Percentiles rank a stretch among this genome's conserved stretches.
phyloP scores from a whole-genome alignment of 1,284 basidiomycete genomes.

The Naganishia sp. region DNA sequence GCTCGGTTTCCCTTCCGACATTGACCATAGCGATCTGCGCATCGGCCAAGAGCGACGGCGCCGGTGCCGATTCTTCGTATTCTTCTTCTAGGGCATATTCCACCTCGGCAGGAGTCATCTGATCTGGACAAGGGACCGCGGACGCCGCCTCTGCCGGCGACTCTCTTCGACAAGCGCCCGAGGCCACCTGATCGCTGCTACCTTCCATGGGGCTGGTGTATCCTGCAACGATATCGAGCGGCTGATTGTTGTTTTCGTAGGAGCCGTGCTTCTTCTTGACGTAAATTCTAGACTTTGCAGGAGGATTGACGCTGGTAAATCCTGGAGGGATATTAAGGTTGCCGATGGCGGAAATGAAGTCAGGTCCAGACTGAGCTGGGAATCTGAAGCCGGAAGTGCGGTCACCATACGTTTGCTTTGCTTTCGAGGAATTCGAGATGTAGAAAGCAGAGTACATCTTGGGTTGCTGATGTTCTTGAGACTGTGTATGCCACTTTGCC shows the following conservation, averaged over 20 bases:
- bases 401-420: background rate
- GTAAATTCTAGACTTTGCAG: background rate
- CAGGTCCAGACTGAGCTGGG: background rate
- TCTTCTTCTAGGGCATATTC: background rate
- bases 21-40: background rate
- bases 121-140: background rate
- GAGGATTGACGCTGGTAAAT: constrained; percentile 19
- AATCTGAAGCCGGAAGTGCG: background rate
- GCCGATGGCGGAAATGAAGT: background rate
- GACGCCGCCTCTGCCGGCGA: background rate
- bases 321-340: constrained; percentile 1
- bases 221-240: too few species aligned
- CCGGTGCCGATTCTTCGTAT: too few species aligned
- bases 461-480: too few species aligned
- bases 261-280: background rate
- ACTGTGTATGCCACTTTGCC: too few species aligned
- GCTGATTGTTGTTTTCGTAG: background rate
- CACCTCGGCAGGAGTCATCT: background rate
- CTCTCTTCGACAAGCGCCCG: background rate
- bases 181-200: too few species aligned
- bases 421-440: too few species aligned
- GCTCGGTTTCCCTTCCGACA: background rate
- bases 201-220: too few species aligned
- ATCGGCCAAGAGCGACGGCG: background rate
- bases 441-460: too few species aligned